Conservation (phyloP, 2,329 filamentous ascomycete genomes). For the Neonectria ditissima region DNA sequence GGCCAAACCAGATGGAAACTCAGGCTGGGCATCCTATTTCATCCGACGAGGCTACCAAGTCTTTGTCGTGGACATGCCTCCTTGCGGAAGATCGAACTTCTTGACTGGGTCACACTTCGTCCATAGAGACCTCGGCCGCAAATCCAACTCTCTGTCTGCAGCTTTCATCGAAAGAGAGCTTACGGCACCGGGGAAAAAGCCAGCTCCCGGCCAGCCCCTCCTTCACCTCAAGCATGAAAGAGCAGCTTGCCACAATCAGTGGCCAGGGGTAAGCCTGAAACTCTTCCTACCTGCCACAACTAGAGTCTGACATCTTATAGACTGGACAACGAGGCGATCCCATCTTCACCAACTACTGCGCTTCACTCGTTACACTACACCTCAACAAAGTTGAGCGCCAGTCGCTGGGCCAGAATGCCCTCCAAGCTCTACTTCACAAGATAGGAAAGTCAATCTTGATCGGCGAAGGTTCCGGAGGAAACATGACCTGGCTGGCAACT, state of each 20-base stretch:
- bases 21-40: constrained; percentile 61
- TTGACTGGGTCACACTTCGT: constrained; percentile 35
- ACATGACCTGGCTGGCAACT: constrained; percentile 59
- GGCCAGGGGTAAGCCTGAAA: constrained; percentile 51
- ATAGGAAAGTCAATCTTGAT: constrained; percentile 59
- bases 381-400: constrained; percentile 48
- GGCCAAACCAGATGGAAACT: constrained; percentile 59
- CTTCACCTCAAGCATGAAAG: constrained; percentile 36
- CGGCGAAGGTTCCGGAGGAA: constrained; percentile 62
- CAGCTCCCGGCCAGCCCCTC: constrained; percentile 1
- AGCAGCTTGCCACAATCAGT: constrained; percentile 50
- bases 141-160: constrained; percentile 34
- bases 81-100: constrained; percentile 52
- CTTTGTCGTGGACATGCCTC: constrained; percentile 58
- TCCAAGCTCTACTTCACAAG: constrained; percentile 55
- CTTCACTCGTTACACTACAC: constrained; percentile 54
- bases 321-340: constrained; percentile 56
- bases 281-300: background rate
- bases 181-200: constrained; percentile 46
- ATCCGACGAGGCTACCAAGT: constrained; percentile 55
- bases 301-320: constrained; percentile 33
- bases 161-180: constrained; percentile 46
- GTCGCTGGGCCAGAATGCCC: constrained; percentile 48
- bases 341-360: constrained; percentile 62
- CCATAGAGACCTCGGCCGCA: constrained; percentile 34